Conservation (phyloP, 2,329 filamentous ascomycete species). For the Penicillium sp. region DNA sequence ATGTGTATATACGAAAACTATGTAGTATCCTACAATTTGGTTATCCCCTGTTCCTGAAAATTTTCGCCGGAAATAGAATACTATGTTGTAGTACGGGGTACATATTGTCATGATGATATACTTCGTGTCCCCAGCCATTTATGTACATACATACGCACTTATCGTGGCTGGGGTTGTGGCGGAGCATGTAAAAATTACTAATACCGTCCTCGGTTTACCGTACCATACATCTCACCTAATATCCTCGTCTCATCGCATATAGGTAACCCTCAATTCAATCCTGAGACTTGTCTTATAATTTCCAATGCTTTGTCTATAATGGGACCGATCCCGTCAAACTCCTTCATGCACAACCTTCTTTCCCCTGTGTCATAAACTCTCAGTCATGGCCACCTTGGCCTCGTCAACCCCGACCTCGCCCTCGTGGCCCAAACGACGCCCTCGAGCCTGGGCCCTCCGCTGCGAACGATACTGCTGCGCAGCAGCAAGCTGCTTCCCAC, state of each 20-base stretch:
- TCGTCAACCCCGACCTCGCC: constrained; percentile 42
- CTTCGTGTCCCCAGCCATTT: background rate
- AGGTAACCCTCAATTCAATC: background rate
- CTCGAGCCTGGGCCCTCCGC: constrained; percentile 44
- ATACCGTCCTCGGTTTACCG: background rate
- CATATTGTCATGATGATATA: background rate
- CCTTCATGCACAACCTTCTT: constrained; percentile 17
- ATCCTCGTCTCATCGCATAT: background rate
- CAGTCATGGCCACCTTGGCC: constrained; percentile 41
- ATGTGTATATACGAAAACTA: background rate
- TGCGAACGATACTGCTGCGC: constrained; percentile 83
- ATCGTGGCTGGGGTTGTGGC: constrained; percentile 9
- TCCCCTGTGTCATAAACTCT: constrained; percentile 12
- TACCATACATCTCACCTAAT: constrained; percentile 7
- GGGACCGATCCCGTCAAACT: constrained; percentile 6
- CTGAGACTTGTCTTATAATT: background rate
- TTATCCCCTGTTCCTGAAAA: background rate
- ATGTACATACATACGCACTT: background rate
- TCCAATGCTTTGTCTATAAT: constrained; percentile 8
- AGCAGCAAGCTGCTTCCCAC: constrained; percentile 77
- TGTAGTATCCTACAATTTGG: background rate
- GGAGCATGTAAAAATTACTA: background rate
- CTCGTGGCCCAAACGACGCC: constrained; percentile 43
- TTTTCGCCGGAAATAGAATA: background rate
- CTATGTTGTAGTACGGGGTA: too few relatives aligned